Evolutionary conservation across 805 yeast species (phyloP), one percentile per base, ranked within the genome.

Genomic region (Hanseniaspora mollemarum): DNA sequence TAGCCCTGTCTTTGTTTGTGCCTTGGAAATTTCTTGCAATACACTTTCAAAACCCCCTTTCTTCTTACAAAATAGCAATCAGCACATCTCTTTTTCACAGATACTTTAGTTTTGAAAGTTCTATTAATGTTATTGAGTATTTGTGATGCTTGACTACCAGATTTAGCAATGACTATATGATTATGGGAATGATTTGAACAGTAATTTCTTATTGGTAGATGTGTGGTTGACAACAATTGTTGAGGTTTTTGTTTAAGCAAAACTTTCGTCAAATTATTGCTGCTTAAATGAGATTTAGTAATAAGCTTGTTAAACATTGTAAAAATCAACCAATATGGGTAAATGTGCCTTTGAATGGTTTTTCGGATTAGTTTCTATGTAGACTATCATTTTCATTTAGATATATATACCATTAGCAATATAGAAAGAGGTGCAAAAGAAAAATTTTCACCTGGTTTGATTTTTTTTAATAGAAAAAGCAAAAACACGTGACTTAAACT

Each of bases 1-100:
- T 64, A 81, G 58, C 86, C 86, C 67, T 86, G 95, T 67, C 95
- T 85, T 68, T 88, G 96, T 68, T 88, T 88, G 68, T 88, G 97
- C 64, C 86, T 87, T 55, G 87, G 87, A 64, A 88, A 86, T 43
- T 92, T 73, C 66, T 88, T 92, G 73, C 98, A 90, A 63, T 85
- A 81, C 36, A 92, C 95, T 57, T 86, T 87, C 12, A 88, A 90
- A 60, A 92, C 75, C 38, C 98, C 98, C 69, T 88, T 92, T 67
- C 97, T 82, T 68, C 94, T 83, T 10, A 92, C 96, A 67, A 86
- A 77, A 59, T 82, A 83, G 66, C 98, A 92, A 64, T 86, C 92
- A 35, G 81, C 74, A 66, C 98, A 92, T 68, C 86, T 83, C 71
- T 85, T 92, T 71, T 88, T 88, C 51, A 92, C 94, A 0, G 97